Base-by-base conservation (phyloP, 2,329 filamentous ascomycete species). In the Kalmusia sp. region DNA sequence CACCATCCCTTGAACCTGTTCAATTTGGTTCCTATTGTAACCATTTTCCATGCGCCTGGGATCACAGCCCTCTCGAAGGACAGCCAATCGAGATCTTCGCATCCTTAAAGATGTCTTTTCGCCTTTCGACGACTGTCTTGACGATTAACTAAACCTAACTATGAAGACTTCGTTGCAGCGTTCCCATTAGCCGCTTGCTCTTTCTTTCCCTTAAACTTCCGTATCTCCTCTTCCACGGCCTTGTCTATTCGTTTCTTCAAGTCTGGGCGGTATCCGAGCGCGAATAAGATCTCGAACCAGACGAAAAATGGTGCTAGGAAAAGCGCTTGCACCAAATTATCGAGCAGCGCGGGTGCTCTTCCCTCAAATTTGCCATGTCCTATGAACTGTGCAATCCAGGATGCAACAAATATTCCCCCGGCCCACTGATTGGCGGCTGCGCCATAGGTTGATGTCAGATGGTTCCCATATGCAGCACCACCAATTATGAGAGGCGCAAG, bases 281-380 rank as follows among this genome's bases (percentile, higher is more conserved):
- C 87, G 80, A 99, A 99, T 22, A 99, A 82, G 21, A 96, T 78
- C 79, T 98, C 93, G 65, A 99, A 89, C 91, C 95, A 99, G 53
- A 98, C 93, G 66, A 98, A 99, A 68, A 99, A 89, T 7, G 95
- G 95, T 0, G 95, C 95, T 21, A 98, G 82, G 69, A 98, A 93
- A 59, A 98, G 76, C 24, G 95, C 93, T 77, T 98, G 95, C 41
- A 96, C 82, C 35, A 98, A 77, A 69, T 97, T 98, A 77, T 98
- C 93, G 41, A 98, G 79, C 59, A 98, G 78, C 4, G 93, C 93
- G 6, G 93, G 95, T 2, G 93, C 91, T 47, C 93, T 86, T 17
- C 90, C 87, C 76, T 98, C 95, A 64, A 92, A 98, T 45, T 84
- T 86, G 31, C 92, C 93, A 70, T 99, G 95, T 24, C 95, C 95